A percentile compares a stretch with the other conserved stretches of the same genome.
Evolutionary conservation across 495 filamentous ascomycete species (phyloP).

Genomic region (Glarea lozoyensis): DNA sequence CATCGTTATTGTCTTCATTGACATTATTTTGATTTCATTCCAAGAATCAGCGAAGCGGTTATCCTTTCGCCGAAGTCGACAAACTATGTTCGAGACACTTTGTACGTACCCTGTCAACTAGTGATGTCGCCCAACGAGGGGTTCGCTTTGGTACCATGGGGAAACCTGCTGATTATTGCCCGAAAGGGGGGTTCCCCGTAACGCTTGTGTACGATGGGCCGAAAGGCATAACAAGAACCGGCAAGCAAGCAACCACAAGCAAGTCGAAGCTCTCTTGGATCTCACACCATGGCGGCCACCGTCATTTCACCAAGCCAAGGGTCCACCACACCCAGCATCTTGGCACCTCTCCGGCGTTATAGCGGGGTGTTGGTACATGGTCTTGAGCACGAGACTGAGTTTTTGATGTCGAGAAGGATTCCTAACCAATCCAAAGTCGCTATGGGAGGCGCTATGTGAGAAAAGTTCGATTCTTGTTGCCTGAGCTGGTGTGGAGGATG

Average conservation of each 20-base stretch:
- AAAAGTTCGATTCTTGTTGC: too few species aligned
- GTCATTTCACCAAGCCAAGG: not conserved
- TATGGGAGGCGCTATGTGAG: too few species aligned
- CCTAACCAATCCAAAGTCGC: too few species aligned
- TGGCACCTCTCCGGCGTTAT: too few species aligned
- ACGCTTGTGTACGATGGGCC: not conserved
- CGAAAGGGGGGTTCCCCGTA: not conserved
- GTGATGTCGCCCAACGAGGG: not conserved
- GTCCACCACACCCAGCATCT: not conserved
- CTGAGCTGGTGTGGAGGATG: too few species aligned
- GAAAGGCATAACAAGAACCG: not conserved
- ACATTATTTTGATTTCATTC: too few species aligned
- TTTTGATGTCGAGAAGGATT: too few species aligned
- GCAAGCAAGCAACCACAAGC: not conserved
- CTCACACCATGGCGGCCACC: not conserved
- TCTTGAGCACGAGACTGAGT: too few species aligned
- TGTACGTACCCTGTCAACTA: not conserved
- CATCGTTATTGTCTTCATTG: too few species aligned
- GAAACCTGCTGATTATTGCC: not conserved
- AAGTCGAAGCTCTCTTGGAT: not conserved
- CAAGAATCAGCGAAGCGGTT: too few species aligned
- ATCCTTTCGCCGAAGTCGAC: not conserved
- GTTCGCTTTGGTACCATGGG: not conserved
- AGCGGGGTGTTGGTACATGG: too few species aligned
- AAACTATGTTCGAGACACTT: not conserved